phyloP scores from a whole-genome alignment of 129 eudicot species.

The Centaurea solstitialis region DNA sequence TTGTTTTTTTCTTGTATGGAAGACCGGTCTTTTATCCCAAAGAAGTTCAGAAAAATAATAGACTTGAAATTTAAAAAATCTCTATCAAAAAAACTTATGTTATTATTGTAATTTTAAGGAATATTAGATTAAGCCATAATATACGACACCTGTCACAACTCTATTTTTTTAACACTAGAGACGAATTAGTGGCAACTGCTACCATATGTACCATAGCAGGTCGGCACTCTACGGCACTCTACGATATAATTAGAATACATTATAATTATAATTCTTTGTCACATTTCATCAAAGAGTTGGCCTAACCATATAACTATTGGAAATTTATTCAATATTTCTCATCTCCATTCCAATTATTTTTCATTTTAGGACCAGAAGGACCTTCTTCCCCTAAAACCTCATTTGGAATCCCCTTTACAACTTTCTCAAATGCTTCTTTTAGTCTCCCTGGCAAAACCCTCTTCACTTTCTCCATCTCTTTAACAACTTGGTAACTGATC shows the following conservation, averaged over 20 bases:
- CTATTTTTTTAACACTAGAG: too few species aligned
- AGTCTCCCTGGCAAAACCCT: conserved; percentile 55
- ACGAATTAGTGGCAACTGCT: too few species aligned
- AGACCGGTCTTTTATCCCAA: too few species aligned
- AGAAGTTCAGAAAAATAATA: too few species aligned
- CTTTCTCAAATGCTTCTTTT: conserved; percentile 29
- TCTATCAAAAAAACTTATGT: not conserved
- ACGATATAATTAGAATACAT: not conserved
- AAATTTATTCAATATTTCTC: conserved; percentile 38
- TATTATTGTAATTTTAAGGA: too few species aligned
- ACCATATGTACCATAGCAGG: too few species aligned
- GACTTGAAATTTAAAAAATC: not conserved
- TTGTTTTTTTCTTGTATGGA: too few species aligned
- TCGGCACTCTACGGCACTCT: too few species aligned
- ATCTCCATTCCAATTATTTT: conserved; percentile 54
- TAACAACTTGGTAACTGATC: conserved; percentile 45
- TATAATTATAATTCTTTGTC: not conserved
- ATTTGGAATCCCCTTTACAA: conserved; percentile 30
- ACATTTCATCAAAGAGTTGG: not conserved
- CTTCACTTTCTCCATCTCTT: conserved; percentile 56
- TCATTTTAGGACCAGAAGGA: conserved; percentile 40
- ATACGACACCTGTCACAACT: not conserved
- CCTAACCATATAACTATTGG: not conserved
- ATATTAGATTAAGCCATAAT: not conserved
- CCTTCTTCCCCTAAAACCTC: conserved; percentile 44